Percentiles rank a stretch among this genome's conserved stretches.
Conservation (phyloP, 768 basidiomycete genomes). For the Rhizopogon rudus region DNA sequence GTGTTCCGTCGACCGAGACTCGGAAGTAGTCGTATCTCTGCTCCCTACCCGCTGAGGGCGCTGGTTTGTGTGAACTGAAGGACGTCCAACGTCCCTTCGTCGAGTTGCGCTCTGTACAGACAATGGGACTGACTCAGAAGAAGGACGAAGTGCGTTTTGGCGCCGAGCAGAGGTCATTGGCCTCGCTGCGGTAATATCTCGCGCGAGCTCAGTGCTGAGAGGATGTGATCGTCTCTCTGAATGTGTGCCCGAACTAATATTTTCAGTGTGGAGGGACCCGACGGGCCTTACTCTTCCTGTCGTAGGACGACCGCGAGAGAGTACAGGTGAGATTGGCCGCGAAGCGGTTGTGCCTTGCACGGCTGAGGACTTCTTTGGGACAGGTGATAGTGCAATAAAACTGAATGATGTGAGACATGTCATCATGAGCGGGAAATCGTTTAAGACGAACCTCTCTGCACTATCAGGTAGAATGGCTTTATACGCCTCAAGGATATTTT, state of each 20-base stretch:
- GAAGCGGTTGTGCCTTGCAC: slow-evolving; percentile 23
- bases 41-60: background rate
- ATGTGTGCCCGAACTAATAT: background rate
- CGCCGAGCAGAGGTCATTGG: too few species aligned
- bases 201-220: background rate
- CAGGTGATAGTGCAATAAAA: slow-evolving; percentile 72
- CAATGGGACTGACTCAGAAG: background rate
- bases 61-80: slow-evolving; percentile 1
- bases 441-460: slow-evolving; percentile 51
- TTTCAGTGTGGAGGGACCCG: background rate
- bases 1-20: background rate
- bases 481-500: slow-evolving; percentile 74
- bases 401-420: slow-evolving; percentile 32
- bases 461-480: slow-evolving; percentile 62
- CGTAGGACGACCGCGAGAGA: background rate
- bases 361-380: slow-evolving; percentile 61
- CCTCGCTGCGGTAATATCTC: too few species aligned
- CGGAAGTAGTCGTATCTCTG: too few species aligned
- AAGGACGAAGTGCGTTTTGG: background rate
- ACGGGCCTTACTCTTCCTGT: background rate
- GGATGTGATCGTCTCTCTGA: background rate
- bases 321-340: background rate
- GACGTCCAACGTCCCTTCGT: background rate
- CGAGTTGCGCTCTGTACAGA: background rate
- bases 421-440: background rate